Evolutionary conservation across 352 stramenopile species (phyloP), one percentile per base, ranked within the genome.

Genomic region (Phytophthora hybrid): DNA sequence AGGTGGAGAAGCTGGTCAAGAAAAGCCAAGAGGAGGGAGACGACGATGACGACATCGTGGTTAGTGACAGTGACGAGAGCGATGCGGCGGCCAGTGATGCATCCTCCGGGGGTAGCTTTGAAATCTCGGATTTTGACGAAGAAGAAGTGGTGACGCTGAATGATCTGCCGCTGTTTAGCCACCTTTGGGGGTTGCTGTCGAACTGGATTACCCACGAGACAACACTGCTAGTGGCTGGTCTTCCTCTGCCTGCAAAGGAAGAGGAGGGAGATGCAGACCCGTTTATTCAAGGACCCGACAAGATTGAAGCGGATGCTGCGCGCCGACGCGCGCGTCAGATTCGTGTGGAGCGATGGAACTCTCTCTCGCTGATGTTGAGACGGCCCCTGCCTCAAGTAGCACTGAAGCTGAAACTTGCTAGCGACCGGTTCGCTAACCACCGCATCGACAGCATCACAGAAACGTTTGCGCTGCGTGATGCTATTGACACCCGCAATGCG

Each of bases 1-100:
- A 91, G 62, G 80, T 96, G 31, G 85, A 93, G 52, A 79, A 78
- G 3, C 34, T 89, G 56, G 71, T 89, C 29, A 81, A 78, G 47
- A 82, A 84, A 18, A 77, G 84, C 9, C 73, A 85, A 47, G 75
- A 76, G 41, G 55, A 78, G 26, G 56, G 26, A 14, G 57, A 71
- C 21, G 58, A 74, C 14, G 71, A 71, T 41, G 79, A 74, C 31
- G 80, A 92, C 31, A 68, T 93, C 59, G 72, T 92, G 6, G 84
- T 93, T 21, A 93, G 84, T 37, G 87, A 93, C 64, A 95, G 88
- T 44, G 88, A 93, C 57, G 84, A 93, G 63, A 92, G 85, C 53
- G 80, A 88, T 26, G 68, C 75, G 8, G 67, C 55, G n/a, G 73
- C 78, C n/a, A 84, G 69, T 63, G 78, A 87, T 13, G 76, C 72